phyloP scores from a whole-genome alignment of 192 early-diverging fungal genomes.

The Backusella mclennaniae region DNA sequence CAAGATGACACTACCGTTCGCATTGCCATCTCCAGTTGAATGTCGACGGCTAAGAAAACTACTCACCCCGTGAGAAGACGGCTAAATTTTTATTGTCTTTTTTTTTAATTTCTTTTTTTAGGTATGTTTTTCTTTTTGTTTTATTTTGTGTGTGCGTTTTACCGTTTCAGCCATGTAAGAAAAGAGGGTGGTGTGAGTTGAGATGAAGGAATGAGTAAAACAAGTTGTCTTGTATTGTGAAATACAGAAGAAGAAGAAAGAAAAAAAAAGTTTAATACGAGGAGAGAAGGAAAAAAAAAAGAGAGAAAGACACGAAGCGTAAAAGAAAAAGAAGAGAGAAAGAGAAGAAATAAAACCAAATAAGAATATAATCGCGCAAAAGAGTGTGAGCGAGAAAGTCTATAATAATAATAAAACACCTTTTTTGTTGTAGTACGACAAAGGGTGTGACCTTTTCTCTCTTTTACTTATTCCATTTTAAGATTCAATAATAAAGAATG shows the following conservation, averaged over 20 bases:
- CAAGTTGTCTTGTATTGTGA: not conserved
- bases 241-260: not conserved
- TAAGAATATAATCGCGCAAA: not conserved
- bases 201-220: not conserved
- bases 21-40: conserved; percentile 10
- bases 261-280: not conserved
- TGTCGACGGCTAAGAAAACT: conserved; percentile 12
- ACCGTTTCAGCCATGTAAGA: not conserved
- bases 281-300: not conserved
- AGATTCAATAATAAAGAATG: not conserved
- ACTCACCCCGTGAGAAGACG: not conserved
- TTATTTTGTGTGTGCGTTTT: not conserved
- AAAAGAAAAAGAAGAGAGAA: not conserved
- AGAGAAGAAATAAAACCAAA: not conserved
- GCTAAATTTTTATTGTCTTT: conserved; percentile 9
- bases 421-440: not conserved
- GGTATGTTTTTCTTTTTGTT: not conserved
- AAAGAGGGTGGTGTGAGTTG: not conserved
- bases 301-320: not conserved
- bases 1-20: not conserved
- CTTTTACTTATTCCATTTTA: not conserved
- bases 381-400: not conserved
- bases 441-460: not conserved
- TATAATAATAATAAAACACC: conserved; percentile 8
- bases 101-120: conserved; percentile 1